Percentiles rank a stretch among this genome's conserved stretches.
Evolutionary conservation across 2,329 filamentous ascomycete species (phyloP).

Genomic region (Cladophialophora carrionii): DNA sequence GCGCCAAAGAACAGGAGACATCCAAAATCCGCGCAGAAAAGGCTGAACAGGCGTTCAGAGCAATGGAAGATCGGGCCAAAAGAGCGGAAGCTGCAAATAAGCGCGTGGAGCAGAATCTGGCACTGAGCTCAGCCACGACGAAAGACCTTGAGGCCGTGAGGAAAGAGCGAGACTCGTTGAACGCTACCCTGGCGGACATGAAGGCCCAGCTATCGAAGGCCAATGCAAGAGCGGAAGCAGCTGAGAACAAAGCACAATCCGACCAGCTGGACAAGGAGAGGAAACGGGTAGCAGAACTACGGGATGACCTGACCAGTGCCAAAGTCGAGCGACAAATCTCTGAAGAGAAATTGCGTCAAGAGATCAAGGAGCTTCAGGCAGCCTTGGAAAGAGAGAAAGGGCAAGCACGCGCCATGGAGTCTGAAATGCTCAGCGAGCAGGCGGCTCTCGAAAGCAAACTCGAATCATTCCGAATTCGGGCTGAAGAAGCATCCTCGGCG

Average conservation of each 20-base stretch:
- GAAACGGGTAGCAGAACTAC: conserved; percentile 58
- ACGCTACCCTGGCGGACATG: conserved; percentile 68
- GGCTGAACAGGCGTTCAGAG: conserved; percentile 59
- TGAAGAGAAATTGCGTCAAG: conserved; percentile 69
- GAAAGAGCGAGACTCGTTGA: conserved; percentile 65
- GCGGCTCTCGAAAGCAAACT: conserved; percentile 81
- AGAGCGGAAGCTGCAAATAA: conserved; percentile 63
- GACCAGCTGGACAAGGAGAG: conserved; percentile 71
- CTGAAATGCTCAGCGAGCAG: conserved; percentile 80
- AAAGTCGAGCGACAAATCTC: conserved; percentile 77
- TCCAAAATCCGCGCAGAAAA: conserved; percentile 60
- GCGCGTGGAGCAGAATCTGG: conserved; percentile 59
- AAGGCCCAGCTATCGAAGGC: conserved; percentile 71
- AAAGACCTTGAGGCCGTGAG: conserved; percentile 65
- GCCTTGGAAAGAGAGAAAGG: conserved; percentile 74
- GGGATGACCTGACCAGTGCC: conserved; percentile 65
- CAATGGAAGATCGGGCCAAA: conserved; percentile 60
- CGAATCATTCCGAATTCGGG: conserved; percentile 79
- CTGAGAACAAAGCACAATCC: conserved; percentile 67
- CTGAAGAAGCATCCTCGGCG: conserved; percentile 86
- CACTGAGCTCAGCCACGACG: conserved; percentile 55
- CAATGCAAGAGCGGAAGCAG: conserved; percentile 66
- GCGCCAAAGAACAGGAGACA: conserved; percentile 55
- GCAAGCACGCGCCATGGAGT: conserved; percentile 67
- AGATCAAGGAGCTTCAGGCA: conserved; percentile 72